Conservation (phyloP, 495 filamentous ascomycete species). For the Aspergillus nanangensis region DNA sequence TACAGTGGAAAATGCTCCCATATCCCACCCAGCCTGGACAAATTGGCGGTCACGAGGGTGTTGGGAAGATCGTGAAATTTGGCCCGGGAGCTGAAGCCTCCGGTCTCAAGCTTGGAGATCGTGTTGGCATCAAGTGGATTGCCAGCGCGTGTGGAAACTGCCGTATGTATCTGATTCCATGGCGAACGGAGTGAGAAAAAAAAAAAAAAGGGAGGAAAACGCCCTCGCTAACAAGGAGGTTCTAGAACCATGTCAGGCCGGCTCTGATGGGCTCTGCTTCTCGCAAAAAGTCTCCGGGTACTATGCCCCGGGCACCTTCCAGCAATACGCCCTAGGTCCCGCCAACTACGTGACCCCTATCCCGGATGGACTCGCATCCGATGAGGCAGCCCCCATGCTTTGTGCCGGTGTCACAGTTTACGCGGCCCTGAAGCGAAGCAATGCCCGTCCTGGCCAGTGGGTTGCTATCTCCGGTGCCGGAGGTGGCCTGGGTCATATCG, state of each 20-base stretch:
- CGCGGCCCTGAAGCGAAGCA: conserved; percentile 52
- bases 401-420: conserved; percentile 60
- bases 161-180: conserved; percentile 19
- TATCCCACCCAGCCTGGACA: conserved; percentile 60
- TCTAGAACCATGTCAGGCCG: conserved; percentile 48
- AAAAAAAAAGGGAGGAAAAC: background rate
- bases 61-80: conserved; percentile 58
- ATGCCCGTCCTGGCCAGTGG: conserved; percentile 56
- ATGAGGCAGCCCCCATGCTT: conserved; percentile 60
- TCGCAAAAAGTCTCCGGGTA: conserved; percentile 53
- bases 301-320: conserved; percentile 64
- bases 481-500: conserved; percentile 64
- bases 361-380: conserved; percentile 54
- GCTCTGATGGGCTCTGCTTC: conserved; percentile 56
- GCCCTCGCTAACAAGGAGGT: conserved; percentile 1
- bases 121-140: conserved; percentile 59
- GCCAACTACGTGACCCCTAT: conserved; percentile 67
- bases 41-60: conserved; percentile 61
- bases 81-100: conserved; percentile 46
- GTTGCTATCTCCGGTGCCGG: conserved; percentile 65
- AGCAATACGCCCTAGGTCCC: conserved; percentile 62
- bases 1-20: conserved; percentile 53
- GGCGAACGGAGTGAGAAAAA: too few species aligned
- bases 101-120: conserved; percentile 58
- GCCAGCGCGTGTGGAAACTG: conserved; percentile 46